These are phyloP conservation scores for Hippophae gyantsensis DNA, from an alignment of 306 rosid genomes.

Conservation along the genomic window DNA sequence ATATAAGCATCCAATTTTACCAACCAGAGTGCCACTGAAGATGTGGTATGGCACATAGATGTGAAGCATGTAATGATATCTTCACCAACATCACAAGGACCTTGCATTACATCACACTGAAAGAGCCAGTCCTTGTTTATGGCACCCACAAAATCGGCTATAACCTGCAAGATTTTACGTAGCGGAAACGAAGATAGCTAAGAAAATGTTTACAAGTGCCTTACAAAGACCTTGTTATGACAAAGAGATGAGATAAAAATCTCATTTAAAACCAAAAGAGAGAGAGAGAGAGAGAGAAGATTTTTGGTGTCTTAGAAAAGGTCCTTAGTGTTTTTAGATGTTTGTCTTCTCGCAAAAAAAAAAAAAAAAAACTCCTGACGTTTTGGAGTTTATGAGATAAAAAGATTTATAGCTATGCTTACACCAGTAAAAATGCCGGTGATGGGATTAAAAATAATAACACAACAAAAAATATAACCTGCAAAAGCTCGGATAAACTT, in stretches of 20 bases:
- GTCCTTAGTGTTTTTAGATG: too few species aligned
- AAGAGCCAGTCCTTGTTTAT: conserved; percentile 61
- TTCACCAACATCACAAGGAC: conserved; percentile 30
- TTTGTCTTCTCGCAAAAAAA: too few species aligned
- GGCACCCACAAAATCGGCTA: conserved; percentile 83
- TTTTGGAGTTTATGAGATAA: too few species aligned
- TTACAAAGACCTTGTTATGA: neutral
- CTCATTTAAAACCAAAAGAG: too few species aligned
- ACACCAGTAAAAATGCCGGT: too few species aligned
- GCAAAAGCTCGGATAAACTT: conserved; percentile 61
- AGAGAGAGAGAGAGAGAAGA: too few species aligned
- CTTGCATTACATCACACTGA: conserved; percentile 34
- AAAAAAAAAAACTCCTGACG: too few species aligned
- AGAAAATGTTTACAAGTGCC: neutral
- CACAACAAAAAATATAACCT: conserved; percentile 38
- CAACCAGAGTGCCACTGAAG: conserved; percentile 91
- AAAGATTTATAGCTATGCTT: too few species aligned
- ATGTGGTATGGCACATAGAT: conserved; percentile 70
- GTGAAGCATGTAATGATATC: conserved; percentile 55
- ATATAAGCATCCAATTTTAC: conserved; percentile 69
- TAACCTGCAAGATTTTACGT: conserved; percentile 45
- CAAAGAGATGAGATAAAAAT: too few species aligned
- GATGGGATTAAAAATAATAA: too few species aligned
- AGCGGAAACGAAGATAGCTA: neutral
- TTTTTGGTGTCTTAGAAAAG: too few species aligned